Evolutionary conservation across 352 stramenopile species (phyloP).

Genomic region (Phytophthora palmivora): DNA sequence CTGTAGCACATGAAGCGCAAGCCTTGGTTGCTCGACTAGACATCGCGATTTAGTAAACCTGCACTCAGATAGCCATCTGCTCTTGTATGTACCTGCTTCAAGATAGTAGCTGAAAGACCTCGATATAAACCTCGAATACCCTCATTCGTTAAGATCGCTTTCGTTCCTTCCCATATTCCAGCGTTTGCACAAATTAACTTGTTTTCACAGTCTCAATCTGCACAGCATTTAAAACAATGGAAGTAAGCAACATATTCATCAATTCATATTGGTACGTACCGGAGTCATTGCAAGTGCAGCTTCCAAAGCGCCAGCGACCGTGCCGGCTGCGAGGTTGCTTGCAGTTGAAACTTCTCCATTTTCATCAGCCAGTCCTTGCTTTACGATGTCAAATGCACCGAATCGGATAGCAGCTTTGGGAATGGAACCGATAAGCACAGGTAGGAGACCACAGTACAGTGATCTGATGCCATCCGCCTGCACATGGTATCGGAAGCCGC

Average conservation of each 20-base stretch:
- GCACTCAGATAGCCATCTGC: too few species aligned
- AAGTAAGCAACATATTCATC: background rate
- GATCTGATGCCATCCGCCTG: constrained; percentile 68
- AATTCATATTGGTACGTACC: constrained; percentile 47
- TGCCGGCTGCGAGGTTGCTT: constrained; percentile 93
- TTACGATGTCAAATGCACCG: constrained; percentile 93
- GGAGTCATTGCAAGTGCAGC: constrained; percentile 94
- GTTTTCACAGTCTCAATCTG: constrained; percentile 97
- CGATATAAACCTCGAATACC: constrained; percentile 94
- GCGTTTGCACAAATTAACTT: constrained; percentile 97
- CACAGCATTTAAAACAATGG: constrained; percentile 6
- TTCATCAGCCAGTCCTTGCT: constrained; percentile 83
- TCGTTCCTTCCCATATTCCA: constrained; percentile 90
- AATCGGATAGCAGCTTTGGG: constrained; percentile 98
- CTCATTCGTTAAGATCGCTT: constrained; percentile 93
- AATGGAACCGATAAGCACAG: constrained; percentile 94
- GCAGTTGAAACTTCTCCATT: constrained; percentile 90
- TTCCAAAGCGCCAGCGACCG: constrained; percentile 93
- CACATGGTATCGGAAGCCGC: constrained; percentile 78
- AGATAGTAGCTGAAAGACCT: constrained; percentile 92
- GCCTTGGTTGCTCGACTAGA: constrained; percentile 93
- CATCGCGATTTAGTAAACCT: too few species aligned
- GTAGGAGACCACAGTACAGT: constrained; percentile 94
- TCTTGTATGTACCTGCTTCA: constrained; percentile 88
- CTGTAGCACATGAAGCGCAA: constrained; percentile 98